Percentiles rank a stretch among this genome's conserved stretches.
phyloP scores from a whole-genome alignment of 2,329 filamentous ascomycete genomes.

The Nakataea oryzae region DNA sequence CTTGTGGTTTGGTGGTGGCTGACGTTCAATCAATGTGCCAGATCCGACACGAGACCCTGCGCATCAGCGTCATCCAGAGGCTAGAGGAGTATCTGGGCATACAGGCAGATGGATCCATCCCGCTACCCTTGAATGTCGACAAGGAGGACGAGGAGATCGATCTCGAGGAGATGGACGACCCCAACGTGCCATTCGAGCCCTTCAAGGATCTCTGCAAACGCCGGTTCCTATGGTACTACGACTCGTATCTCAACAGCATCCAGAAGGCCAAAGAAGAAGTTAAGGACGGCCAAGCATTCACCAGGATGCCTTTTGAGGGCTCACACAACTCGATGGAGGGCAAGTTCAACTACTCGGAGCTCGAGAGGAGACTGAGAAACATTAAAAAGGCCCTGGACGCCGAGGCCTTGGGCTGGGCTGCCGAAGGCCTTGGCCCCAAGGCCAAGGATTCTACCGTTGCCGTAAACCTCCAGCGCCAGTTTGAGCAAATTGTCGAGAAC shows the following conservation, averaged over 20 bases:
- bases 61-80: constrained; percentile 76
- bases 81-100: constrained; percentile 72
- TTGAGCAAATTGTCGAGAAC: constrained; percentile 66
- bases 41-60: constrained; percentile 85
- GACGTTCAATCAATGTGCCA: constrained; percentile 23
- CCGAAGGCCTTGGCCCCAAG: constrained; percentile 53
- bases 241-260: constrained; percentile 69
- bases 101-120: constrained; percentile 34
- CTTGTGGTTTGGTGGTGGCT: not conserved
- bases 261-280: constrained; percentile 54
- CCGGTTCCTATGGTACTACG: constrained; percentile 92
- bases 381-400: constrained; percentile 62
- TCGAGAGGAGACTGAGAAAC: constrained; percentile 56
- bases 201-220: constrained; percentile 88
- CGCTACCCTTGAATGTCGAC: constrained; percentile 18
- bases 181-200: constrained; percentile 58
- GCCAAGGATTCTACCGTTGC: constrained; percentile 64
- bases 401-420: constrained; percentile 63
- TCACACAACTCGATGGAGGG: constrained; percentile 74
- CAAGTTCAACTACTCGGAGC: constrained; percentile 66
- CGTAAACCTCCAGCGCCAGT: constrained; percentile 74
- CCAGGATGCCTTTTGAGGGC: constrained; percentile 82
- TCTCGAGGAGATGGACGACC: constrained; percentile 38
- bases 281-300: constrained; percentile 54
- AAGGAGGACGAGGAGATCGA: constrained; percentile 35